Conservation (phyloP, 371 early-diverging fungal species). For the Mortierella sp. region DNA sequence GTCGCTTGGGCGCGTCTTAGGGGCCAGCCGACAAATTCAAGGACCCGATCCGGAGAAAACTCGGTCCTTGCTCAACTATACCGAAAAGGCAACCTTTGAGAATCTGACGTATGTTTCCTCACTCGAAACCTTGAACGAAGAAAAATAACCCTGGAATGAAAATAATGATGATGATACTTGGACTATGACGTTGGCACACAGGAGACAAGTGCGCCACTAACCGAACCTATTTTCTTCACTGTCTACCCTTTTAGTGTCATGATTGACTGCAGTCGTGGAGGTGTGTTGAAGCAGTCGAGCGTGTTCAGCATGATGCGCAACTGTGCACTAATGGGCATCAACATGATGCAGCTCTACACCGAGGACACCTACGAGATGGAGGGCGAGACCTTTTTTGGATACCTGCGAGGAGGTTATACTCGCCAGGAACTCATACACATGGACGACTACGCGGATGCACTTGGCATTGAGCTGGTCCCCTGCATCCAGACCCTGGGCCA, state of each 20-base stretch:
- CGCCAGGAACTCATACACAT: constrained; percentile 75
- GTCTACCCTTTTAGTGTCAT: constrained; percentile 66
- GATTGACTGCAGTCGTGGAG: constrained; percentile 90
- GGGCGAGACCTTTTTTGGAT: constrained; percentile 90
- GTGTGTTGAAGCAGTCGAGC: constrained; percentile 73
- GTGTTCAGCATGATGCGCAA: constrained; percentile 76
- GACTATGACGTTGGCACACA: constrained; percentile 4
- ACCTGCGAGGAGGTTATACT: constrained; percentile 82
- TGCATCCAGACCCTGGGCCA: constrained; percentile 95
- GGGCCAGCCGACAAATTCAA: constrained; percentile 66
- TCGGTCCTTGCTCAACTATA: constrained; percentile 64
- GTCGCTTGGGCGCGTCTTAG: constrained; percentile 80
- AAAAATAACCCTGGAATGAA: background rate
- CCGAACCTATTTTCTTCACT: background rate
- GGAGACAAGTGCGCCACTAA: background rate
- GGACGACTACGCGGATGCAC: constrained; percentile 82
- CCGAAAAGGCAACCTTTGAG: constrained; percentile 79
- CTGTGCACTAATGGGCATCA: constrained; percentile 86
- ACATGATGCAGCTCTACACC: constrained; percentile 90
- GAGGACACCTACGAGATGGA: constrained; percentile 88
- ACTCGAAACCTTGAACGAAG: background rate
- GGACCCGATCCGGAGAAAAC: constrained; percentile 58
- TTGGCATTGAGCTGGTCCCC: constrained; percentile 92
- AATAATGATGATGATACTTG: background rate
- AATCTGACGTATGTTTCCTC: constrained; percentile 58